Evolutionary conservation across 108 stramenopile species (phyloP).

Genomic region (Mediolabrus comicus): DNA sequence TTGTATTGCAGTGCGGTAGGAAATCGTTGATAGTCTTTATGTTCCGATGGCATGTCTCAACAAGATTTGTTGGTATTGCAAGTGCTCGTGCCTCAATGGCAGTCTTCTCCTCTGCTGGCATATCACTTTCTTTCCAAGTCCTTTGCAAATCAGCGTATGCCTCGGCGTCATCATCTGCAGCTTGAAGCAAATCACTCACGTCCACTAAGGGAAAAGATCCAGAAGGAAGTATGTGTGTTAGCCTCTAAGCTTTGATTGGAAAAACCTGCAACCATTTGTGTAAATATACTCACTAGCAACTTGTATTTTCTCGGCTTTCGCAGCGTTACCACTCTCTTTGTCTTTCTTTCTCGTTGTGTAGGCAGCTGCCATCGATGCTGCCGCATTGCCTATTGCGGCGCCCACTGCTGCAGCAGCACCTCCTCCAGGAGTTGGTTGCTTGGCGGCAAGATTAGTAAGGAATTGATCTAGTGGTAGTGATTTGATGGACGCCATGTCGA

Average conservation of each 20-base stretch:
- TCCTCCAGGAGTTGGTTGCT: conserved; percentile 81
- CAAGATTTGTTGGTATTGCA: conserved; percentile 52
- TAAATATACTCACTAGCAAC: too few relatives aligned
- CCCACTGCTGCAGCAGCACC: conserved; percentile 78
- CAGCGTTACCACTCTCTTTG: conserved; percentile 64
- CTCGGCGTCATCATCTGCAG: conserved; percentile 71
- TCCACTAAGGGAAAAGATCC: too few relatives aligned
- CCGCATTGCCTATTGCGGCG: conserved; percentile 72
- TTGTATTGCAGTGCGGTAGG: conserved; percentile 75
- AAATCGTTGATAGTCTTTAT: conserved; percentile 61
- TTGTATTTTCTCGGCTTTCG: conserved; percentile 51
- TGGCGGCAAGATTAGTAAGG: conserved; percentile 54
- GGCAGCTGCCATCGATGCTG: conserved; percentile 72
- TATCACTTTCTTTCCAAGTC: conserved; percentile 65
- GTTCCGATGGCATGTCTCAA: conserved; percentile 62
- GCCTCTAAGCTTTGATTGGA: too few relatives aligned
- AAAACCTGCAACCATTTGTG: too few relatives aligned
- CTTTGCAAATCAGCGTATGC: conserved; percentile 74
- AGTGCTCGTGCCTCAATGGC: conserved; percentile 64
- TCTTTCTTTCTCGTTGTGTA: conserved; percentile 81
- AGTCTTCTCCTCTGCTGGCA: conserved; percentile 56
- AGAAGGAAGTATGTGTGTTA: too few relatives aligned
- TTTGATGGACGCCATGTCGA: conserved; percentile 24
- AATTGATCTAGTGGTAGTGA: conserved; percentile 54
- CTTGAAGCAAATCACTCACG: conserved; percentile 33